These are phyloP conservation scores for Haplosporangium sp. DNA, from an alignment of 371 early-diverging fungal genomes.

Conservation along the genomic window DNA sequence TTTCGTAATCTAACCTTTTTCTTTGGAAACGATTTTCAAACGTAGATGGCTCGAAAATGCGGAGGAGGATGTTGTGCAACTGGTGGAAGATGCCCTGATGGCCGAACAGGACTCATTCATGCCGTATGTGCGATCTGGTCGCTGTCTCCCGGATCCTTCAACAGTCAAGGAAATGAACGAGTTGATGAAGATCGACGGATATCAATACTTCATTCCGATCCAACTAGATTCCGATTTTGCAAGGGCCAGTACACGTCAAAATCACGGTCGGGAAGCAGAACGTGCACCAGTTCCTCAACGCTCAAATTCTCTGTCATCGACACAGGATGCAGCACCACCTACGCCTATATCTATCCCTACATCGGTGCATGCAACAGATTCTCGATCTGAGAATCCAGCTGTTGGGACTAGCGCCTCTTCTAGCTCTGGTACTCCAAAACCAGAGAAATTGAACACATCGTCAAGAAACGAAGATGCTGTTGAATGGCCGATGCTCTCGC, in stretches of 20 bases:
- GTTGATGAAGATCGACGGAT: slow-evolving; percentile 11
- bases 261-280: background rate
- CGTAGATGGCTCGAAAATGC: slow-evolving; percentile 46
- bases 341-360: background rate
- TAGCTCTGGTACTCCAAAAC: background rate
- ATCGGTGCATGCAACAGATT: too few relatives aligned
- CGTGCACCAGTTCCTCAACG: background rate
- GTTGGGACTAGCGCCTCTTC: too few relatives aligned
- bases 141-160: slow-evolving; percentile 35
- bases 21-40: background rate
- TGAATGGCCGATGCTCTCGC: slow-evolving; percentile 25
- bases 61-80: slow-evolving; percentile 48
- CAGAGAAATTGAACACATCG: background rate
- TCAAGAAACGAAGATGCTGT: background rate
- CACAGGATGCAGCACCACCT: background rate
- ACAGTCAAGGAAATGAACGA: slow-evolving; percentile 16
- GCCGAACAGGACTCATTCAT: slow-evolving; percentile 51
- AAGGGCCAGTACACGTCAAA: background rate
- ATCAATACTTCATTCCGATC: slow-evolving; percentile 10
- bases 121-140: slow-evolving; percentile 56
- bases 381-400: too few relatives aligned
- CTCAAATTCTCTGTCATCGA: background rate
- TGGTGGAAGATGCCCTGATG: slow-evolving; percentile 50
- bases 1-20: background rate
- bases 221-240: background rate